These are phyloP conservation scores for Achaetomium macrosporum DNA, from an alignment of 2,329 filamentous ascomycete genomes.

Conservation along the genomic window DNA sequence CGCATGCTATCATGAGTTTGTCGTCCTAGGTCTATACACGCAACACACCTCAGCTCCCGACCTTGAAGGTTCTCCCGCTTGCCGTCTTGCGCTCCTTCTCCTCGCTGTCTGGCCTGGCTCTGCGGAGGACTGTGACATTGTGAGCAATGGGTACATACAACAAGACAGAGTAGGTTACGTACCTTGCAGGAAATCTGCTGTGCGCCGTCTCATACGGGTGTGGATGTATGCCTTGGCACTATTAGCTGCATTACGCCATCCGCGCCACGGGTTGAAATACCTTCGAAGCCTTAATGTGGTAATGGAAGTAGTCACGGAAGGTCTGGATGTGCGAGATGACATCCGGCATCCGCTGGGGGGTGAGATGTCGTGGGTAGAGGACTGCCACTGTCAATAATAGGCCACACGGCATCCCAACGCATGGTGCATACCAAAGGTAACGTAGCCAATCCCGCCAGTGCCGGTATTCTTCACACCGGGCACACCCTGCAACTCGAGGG, in stretches of 20 bases:
- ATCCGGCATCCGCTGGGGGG: conserved; percentile 81
- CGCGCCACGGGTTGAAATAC: conserved; percentile 31
- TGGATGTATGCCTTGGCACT: conserved; percentile 80
- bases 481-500: conserved; percentile 81
- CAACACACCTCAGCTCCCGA: conserved; percentile 16
- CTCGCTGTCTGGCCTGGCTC: conserved; percentile 90
- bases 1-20: conserved; percentile 5
- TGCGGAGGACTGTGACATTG: conserved; percentile 67
- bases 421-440: conserved; percentile 78
- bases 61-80: conserved; percentile 85
- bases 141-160: neutral
- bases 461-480: conserved; percentile 72
- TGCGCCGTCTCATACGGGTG: conserved; percentile 94
- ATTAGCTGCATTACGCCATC: neutral
- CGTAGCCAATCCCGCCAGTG: conserved; percentile 87
- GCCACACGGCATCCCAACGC: too few relatives aligned
- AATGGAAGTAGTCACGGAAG: conserved; percentile 99
- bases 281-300: conserved; percentile 99
- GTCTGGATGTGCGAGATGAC: conserved; percentile 99
- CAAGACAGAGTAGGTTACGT: conserved; percentile 28
- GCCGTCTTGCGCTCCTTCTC: conserved; percentile 98
- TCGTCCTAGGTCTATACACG: conserved; percentile 2
- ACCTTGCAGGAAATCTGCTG: conserved; percentile 97
- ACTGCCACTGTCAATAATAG: conserved; percentile 48
- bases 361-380: conserved; percentile 91